Evolutionary conservation across 2,329 filamentous ascomycete species (phyloP).

Genomic region (Gnomoniopsis smithogilvyi): DNA sequence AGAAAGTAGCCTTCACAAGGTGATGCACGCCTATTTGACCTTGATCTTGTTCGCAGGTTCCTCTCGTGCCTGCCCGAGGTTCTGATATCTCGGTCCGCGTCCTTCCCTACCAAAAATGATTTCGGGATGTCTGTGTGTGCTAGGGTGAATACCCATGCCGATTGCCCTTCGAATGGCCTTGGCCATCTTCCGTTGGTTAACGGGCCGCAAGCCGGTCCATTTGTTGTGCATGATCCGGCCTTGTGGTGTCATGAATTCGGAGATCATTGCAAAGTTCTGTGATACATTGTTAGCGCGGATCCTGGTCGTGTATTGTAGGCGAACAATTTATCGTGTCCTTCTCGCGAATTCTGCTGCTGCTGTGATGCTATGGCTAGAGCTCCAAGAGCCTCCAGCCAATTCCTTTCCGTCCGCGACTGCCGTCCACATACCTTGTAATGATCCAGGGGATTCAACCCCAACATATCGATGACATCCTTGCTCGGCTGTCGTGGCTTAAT

Average conservation of each 20-base stretch:
- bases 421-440: slow-evolving; percentile 73
- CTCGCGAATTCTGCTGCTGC: too few relatives aligned
- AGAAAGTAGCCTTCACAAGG: too few relatives aligned
- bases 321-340: too few relatives aligned
- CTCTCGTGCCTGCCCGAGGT: slow-evolving; percentile 7
- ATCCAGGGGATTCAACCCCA: slow-evolving; percentile 76
- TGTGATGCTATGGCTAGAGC: too few relatives aligned
- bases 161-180: slow-evolving; percentile 89
- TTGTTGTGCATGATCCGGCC: slow-evolving; percentile 79
- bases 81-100: slow-evolving; percentile 18
- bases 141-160: slow-evolving; percentile 88
- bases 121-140: slow-evolving; percentile 84
- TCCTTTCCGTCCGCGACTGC: background rate
- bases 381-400: too few relatives aligned
- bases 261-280: slow-evolving; percentile 90
- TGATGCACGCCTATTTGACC: slow-evolving; percentile 1
- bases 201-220: slow-evolving; percentile 75
- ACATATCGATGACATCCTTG: slow-evolving; percentile 72
- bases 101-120: slow-evolving; percentile 52
- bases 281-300: slow-evolving; percentile 6
- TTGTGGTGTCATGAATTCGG: slow-evolving; percentile 80
- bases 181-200: slow-evolving; percentile 89
- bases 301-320: background rate
- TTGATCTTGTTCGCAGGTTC: slow-evolving; percentile 12
- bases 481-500: slow-evolving; percentile 51